phyloP scores from a whole-genome alignment of 208 protist species.

The Trypanosoma lewisi region DNA sequence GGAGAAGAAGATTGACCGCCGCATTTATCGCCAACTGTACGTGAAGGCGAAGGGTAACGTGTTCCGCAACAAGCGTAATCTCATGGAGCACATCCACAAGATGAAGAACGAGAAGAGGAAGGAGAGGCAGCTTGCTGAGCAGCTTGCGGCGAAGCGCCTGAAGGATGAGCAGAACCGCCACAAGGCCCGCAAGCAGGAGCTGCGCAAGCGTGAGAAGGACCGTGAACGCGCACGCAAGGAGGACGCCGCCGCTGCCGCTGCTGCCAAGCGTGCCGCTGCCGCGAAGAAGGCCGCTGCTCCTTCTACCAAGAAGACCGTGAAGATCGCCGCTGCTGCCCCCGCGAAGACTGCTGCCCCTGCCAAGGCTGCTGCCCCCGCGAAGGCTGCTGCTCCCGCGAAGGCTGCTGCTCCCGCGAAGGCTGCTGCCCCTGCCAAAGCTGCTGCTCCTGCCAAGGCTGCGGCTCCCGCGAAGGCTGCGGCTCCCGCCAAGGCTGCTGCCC shows the following conservation, averaged over 20 bases:
- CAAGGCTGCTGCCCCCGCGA: constrained; percentile 63
- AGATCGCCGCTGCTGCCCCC: constrained; percentile 12
- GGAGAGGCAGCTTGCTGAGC: constrained; percentile 93
- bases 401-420: constrained; percentile 47
- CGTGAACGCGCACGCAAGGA: constrained; percentile 66
- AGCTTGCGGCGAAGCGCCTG: constrained; percentile 65
- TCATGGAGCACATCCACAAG: constrained; percentile 98
- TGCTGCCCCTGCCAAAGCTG: constrained; percentile 42
- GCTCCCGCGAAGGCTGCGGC: constrained; percentile 30
- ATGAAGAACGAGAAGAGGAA: constrained; percentile 96
- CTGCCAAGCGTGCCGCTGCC: constrained; percentile 41
- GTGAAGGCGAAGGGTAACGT: constrained; percentile 98
- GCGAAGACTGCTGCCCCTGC: constrained; percentile 31
- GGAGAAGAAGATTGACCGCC: constrained; percentile 97
- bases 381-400: constrained; percentile 47
- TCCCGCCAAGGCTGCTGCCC: constrained; percentile 59
- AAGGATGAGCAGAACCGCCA: constrained; percentile 74
- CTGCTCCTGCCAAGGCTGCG: constrained; percentile 42
- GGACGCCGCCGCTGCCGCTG: constrained; percentile 46
- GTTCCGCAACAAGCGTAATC: constrained; percentile 99
- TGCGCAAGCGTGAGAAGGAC: constrained; percentile 76
- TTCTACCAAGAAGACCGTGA: constrained; percentile 32
- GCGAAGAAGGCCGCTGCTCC: constrained; percentile 53
- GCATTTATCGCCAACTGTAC: constrained; percentile 98
- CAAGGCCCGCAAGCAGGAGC: constrained; percentile 67